A percentile compares a stretch with the other conserved stretches of the same genome.
phyloP scores from a whole-genome alignment of 164 flowering plant species.

The Berberis vulgaris region DNA sequence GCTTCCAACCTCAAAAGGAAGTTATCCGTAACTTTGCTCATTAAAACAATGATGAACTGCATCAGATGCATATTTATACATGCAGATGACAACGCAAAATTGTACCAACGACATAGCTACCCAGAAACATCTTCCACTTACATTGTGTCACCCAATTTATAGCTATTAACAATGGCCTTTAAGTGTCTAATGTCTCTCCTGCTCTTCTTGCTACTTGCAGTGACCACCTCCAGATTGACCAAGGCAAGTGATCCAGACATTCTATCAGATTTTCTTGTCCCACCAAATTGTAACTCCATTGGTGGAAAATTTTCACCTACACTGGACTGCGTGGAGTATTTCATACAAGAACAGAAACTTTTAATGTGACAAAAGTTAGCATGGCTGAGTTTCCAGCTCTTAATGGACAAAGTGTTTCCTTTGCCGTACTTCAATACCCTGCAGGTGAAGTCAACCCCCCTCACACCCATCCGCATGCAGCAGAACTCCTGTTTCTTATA shows the following conservation, averaged over 20 bases:
- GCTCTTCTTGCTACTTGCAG: constrained; percentile 5
- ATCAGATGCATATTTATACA: not conserved
- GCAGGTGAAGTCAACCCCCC: constrained; percentile 17
- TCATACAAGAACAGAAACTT: constrained; percentile 3
- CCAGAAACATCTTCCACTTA: too few relatives aligned
- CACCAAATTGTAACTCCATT: not conserved
- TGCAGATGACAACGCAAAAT: not conserved
- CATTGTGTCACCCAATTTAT: too few relatives aligned
- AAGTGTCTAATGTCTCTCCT: not conserved
- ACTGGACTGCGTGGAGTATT: constrained; percentile 13
- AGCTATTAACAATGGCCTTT: constrained; percentile 2
- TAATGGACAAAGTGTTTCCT: constrained; percentile 24
- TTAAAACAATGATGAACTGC: not conserved
- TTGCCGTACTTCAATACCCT: constrained; percentile 21
- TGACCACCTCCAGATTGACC: not conserved
- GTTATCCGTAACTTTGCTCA: not conserved
- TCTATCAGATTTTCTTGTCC: constrained; percentile 15
- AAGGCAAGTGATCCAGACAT: constrained; percentile 19
- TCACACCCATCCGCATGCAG: constrained; percentile 24
- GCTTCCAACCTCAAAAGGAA: not conserved
- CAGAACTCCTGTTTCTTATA: constrained; percentile 20
- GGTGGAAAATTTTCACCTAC: constrained; percentile 23
- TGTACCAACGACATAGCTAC: too few relatives aligned
- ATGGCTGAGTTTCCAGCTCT: constrained; percentile 26
- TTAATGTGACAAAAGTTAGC: constrained; percentile 22